These are phyloP conservation scores for Calonectria crousiana DNA, from an alignment of 2,329 filamentous ascomycete genomes.

Conservation along the genomic window DNA sequence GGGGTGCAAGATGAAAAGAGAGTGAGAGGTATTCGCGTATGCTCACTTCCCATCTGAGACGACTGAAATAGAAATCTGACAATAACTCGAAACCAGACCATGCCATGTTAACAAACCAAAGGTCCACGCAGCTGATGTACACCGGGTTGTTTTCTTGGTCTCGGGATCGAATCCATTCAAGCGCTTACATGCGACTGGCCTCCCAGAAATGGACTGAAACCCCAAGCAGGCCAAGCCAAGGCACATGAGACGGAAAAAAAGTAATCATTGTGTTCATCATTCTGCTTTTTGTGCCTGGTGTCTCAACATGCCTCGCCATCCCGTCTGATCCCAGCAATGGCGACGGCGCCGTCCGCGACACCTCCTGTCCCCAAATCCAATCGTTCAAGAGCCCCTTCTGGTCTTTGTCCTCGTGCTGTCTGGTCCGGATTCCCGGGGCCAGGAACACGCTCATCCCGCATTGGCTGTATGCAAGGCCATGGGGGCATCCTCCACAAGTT, in stretches of 20 bases:
- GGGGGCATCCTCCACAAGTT: constrained; percentile 11
- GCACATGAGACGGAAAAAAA: constrained; percentile 10
- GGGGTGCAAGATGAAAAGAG: neutral
- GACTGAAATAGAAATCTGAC: neutral
- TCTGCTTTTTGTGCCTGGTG: neutral
- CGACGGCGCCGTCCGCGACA: constrained; percentile 2
- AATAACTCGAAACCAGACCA: neutral
- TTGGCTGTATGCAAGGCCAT: constrained; percentile 22
- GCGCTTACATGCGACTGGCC: neutral
- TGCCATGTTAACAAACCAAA: constrained; percentile 5
- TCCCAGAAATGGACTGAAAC: neutral
- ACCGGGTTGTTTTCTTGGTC: neutral
- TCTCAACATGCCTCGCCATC: neutral
- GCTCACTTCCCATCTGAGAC: neutral
- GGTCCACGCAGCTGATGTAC: neutral
- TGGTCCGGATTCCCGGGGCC: constrained; percentile 18
- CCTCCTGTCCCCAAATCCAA: neutral
- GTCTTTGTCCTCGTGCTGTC: neutral
- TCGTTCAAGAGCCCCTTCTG: neutral
- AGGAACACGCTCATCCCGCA: constrained; percentile 13
- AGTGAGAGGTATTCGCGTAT: neutral
- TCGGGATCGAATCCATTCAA: constrained; percentile 16
- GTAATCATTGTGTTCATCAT: neutral
- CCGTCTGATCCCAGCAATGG: constrained; percentile 7
- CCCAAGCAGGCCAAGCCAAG: neutral